Evolutionary conservation across 2,329 filamentous ascomycete species (phyloP), one percentile per base, ranked within the genome.

Genomic region (Cladosporium sp.): DNA sequence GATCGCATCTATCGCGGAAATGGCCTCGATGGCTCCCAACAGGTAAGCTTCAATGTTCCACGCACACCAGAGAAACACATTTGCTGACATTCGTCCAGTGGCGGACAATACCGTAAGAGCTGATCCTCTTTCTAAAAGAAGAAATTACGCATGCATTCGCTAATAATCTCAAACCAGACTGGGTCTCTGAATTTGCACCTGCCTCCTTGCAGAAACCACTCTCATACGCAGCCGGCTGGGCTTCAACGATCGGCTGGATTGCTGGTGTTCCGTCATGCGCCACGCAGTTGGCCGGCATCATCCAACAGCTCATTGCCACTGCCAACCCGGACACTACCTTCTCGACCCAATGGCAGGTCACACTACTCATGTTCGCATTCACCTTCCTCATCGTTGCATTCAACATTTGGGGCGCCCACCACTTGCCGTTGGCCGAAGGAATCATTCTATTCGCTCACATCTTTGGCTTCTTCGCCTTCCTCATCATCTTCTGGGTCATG

Each of bases 401-500:
- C 73, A 78, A 78, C 69, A 75, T 76, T 64, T 76, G 73, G 65
- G 70, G 72, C 61, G 75, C 74, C 1, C 71, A 73, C 31, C 70
- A 75, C 40, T 67, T 78, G 23, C 75, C 77, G 10, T 66, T 75
- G 18, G 70, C 71, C 1, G 73, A 78, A 67, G 74, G 74, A 12
- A 70, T 77, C 18, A 69, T 78, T 40, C 69, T 77, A 0, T 72
- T 75, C 62, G 67, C 81, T 29, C 80, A 83, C 67, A 72, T 82
- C 18, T 74, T 80, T 46, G 79, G 75, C 16, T 83, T 82, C 73
- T 72, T 82, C 65, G 75, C 76, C 37, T 77, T 81, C 66, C 75
- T 81, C 44, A 74, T 80, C 29, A 73, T 78, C 4, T 72, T 78
- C 66, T 77, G 74, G 75, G 72, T 73, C 59, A 73, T 76, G 70